A percentile compares a stretch with the other conserved stretches of the same genome.
Conservation (phyloP, 352 stramenopile genomes). For the Pelagophyceae sp. region DNA sequence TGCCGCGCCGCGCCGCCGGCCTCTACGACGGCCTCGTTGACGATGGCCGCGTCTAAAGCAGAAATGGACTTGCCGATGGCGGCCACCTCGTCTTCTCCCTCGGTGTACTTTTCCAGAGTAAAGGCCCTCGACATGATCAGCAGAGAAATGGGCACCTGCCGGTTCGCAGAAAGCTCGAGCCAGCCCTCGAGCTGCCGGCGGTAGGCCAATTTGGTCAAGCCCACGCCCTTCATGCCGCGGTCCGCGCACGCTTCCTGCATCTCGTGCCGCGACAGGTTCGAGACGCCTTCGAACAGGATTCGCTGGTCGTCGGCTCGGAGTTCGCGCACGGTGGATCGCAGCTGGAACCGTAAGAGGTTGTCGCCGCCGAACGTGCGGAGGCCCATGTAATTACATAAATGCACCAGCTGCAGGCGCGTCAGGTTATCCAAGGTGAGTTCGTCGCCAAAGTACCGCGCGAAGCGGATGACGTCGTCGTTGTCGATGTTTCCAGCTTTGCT, state of each 20-base stretch:
- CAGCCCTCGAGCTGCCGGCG: conserved; percentile 88
- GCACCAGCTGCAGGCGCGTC: conserved; percentile 86
- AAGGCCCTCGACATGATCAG: conserved; percentile 96
- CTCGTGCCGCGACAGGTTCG: conserved; percentile 94
- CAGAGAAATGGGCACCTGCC: conserved; percentile 93
- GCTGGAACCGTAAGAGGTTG: conserved; percentile 88
- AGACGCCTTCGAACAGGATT: conserved; percentile 96
- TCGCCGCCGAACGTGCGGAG: conserved; percentile 90
- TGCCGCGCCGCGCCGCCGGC: conserved; percentile 48
- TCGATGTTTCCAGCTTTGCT: conserved; percentile 63
- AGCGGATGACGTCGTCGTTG: conserved; percentile 67
- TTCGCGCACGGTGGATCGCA: conserved; percentile 77
- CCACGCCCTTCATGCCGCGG: conserved; percentile 83
- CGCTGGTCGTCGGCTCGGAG: conserved; percentile 95
- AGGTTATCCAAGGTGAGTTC: conserved; percentile 97
- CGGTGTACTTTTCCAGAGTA: conserved; percentile 65
- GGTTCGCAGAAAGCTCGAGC: conserved; percentile 94
- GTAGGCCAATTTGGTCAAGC: conserved; percentile 90
- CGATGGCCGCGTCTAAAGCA: conserved; percentile 57
- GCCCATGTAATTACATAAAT: conserved; percentile 93
- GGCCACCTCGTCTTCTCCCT: conserved; percentile 21
- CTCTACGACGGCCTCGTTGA: conserved; percentile 67
- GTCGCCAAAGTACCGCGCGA: conserved; percentile 88
- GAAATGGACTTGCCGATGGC: conserved; percentile 46
- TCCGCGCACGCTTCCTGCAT: conserved; percentile 87